phyloP scores from a whole-genome alignment of 768 basidiomycete genomes.

The Saitozyma podzolica region DNA sequence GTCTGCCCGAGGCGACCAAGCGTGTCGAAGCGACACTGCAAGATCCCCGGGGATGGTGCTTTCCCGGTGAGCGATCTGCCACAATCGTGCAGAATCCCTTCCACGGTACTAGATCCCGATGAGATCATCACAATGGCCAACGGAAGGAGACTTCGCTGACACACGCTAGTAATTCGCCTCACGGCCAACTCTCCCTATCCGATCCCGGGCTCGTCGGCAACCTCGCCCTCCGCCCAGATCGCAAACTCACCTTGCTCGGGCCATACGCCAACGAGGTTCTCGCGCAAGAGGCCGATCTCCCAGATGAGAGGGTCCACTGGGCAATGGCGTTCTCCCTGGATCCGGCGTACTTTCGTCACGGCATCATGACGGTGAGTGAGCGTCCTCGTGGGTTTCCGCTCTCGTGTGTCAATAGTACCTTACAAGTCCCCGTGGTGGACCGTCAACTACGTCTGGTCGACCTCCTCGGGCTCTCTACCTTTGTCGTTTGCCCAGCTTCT shows the following conservation, averaged over 20 bases:
- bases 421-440: too few species aligned
- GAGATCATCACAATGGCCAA: background rate
- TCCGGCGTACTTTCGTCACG: background rate
- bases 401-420: too few species aligned
- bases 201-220: background rate
- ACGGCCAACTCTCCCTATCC: background rate
- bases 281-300: background rate
- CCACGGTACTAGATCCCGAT: background rate
- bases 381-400: too few species aligned
- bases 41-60: background rate
- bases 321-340: background rate
- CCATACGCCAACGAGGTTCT: background rate
- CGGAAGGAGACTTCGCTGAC: too few species aligned
- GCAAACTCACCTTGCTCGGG: background rate
- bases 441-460: too few species aligned
- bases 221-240: background rate
- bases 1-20: background rate
- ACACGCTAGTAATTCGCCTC: background rate
- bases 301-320: background rate
- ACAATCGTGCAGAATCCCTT: background rate
- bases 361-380: background rate
- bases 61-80: background rate
- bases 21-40: background rate
- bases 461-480: too few species aligned
- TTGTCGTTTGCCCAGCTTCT: too few species aligned